Evolutionary conservation across 164 flowering plant species (phyloP), one percentile per base, ranked within the genome.

Genomic region (Liquidambar formosana): DNA sequence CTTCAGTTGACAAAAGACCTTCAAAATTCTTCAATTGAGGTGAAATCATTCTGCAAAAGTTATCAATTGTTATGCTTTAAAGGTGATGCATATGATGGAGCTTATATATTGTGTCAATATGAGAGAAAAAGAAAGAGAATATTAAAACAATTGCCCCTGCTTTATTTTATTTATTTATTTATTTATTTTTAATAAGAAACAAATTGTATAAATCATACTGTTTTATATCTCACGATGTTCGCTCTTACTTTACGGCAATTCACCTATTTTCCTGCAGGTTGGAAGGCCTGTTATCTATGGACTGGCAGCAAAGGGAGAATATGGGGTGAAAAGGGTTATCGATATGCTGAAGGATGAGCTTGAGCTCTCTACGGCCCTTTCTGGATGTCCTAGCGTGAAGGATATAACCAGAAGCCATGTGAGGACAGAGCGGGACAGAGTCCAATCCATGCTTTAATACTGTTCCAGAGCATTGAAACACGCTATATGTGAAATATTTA

Each of bases 311-410:
- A 33, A 33, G 68, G 88, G 85, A 48, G 81, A 78, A 63, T 18
- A 60, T 28, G 93, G 94, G 9, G 90, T 77, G 18, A 78, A 57
- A 38, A 69, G 65, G 41, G 91, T 88, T 15, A 27, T 88, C 3
- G 74, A 84, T 68, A 89, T 91, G 94, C 77, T 91, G 68, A 86
- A 78, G 69, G 79, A 82, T 70, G 91, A 89, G 73, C 84, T 91
- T 64, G 94, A 89, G 81, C 84, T 88, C 18, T 78, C 85, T n/a
- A 89, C 88, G 94, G 89, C 93, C 28, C 89, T 89, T 3, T 67
- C 86, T 28, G 97, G 94, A 23, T 89, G 97, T 73, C 71, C 82
- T 2, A 63, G 72, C 23, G 1, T 89, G 33, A 81, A 83, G 73
- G 87, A 83, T 57, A 89, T 89, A 22, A 83, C 86, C 22, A 78